Percentiles rank a stretch among this genome's conserved stretches.
phyloP scores from a whole-genome alignment of 164 flowering plant genomes.

The Vitis rotundifolia region DNA sequence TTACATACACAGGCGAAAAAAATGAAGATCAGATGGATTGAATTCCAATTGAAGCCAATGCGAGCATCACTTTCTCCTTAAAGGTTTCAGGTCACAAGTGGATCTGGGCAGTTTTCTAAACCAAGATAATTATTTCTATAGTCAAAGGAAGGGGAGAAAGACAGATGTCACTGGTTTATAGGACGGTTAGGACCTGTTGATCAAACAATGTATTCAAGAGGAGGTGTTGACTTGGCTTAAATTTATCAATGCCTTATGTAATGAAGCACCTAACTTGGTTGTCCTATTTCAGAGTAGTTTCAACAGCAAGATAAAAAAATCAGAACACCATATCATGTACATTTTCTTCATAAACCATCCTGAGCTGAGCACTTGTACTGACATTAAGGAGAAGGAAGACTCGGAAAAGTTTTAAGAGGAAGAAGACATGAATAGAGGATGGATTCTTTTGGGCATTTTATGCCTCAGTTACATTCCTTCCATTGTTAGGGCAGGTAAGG shows the following conservation, averaged over 20 bases:
- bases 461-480: constrained; percentile 5
- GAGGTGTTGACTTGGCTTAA: not conserved
- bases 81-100: too few relatives aligned
- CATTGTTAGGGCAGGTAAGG: constrained; percentile 12
- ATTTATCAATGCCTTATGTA: not conserved
- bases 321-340: not conserved
- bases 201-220: not conserved
- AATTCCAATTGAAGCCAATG: too few relatives aligned
- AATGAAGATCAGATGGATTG: too few relatives aligned
- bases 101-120: too few relatives aligned
- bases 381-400: not conserved
- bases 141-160: not conserved
- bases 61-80: too few relatives aligned
- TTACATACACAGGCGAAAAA: too few relatives aligned
- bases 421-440: constrained; percentile 6
- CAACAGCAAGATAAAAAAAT: not conserved
- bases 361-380: not conserved
- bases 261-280: constrained; percentile 10
- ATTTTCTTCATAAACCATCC: not conserved
- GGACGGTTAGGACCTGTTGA: too few relatives aligned
- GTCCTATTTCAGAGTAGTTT: constrained; percentile 5
- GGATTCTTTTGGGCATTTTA: constrained; percentile 1
- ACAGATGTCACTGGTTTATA: not conserved
- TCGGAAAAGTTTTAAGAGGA: not conserved
- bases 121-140: too few relatives aligned